Evolutionary conservation across 352 stramenopile genomes (phyloP).

Genomic region (Peronosclerospora sorghi): DNA sequence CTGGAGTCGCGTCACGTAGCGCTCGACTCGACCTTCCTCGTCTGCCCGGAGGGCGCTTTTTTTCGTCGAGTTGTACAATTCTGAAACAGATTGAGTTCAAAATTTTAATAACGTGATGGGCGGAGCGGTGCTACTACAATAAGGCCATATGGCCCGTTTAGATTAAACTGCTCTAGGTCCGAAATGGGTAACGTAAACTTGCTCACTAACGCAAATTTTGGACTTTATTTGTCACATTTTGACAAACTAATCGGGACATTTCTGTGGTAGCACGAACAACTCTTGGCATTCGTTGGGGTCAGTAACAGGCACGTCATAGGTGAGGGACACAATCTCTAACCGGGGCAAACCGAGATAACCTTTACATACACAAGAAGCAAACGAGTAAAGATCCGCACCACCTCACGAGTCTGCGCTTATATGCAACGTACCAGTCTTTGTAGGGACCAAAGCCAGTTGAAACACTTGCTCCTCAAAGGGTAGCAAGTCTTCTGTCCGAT

Average conservation of each 20-base stretch:
- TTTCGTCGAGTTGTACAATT: constrained; percentile 16
- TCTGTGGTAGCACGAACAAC: constrained; percentile 59
- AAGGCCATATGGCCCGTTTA: too few relatives aligned
- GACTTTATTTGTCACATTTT: constrained; percentile 7
- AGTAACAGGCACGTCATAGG: constrained; percentile 47
- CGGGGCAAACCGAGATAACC: constrained; percentile 58
- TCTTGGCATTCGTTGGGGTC: constrained; percentile 62
- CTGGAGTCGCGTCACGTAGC: constrained; percentile 16
- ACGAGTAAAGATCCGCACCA: too few relatives aligned
- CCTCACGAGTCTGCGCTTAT: too few relatives aligned
- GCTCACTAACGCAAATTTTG: too few relatives aligned
- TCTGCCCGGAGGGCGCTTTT: constrained; percentile 7
- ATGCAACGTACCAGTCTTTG: constrained; percentile 48
- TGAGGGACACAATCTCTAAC: constrained; percentile 69
- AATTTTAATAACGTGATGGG: constrained; percentile 12
- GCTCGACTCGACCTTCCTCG: constrained; percentile 17
- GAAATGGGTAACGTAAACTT: too few relatives aligned
- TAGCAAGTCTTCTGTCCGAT: constrained; percentile 60
- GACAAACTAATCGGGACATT: constrained; percentile 34
- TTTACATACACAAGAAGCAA: constrained; percentile 10
- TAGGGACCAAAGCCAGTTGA: constrained; percentile 55
- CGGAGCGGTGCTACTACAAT: too few relatives aligned
- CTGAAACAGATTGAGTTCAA: constrained; percentile 1
- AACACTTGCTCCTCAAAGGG: constrained; percentile 58
- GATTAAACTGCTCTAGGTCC: too few relatives aligned